A percentile compares a stretch with the other conserved stretches of the same genome.
These are phyloP conservation scores for Solanum chaucha DNA, from an alignment of 257 asterid genomes.

Conservation along the genomic window DNA sequence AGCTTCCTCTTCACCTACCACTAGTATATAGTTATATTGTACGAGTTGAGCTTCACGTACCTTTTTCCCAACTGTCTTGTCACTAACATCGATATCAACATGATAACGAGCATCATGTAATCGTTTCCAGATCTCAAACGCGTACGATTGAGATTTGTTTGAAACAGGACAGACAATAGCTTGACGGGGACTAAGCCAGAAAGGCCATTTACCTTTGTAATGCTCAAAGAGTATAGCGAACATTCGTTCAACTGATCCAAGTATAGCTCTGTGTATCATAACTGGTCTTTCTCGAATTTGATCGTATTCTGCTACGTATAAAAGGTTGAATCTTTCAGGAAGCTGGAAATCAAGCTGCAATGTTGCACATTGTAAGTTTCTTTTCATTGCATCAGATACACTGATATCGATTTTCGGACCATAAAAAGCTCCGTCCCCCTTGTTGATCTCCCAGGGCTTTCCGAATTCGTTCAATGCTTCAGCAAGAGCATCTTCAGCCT, in stretches of 20 bases:
- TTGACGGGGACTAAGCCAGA: conserved; percentile 96
- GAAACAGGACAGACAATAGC: conserved; percentile 90
- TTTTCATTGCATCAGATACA: conserved; percentile 81
- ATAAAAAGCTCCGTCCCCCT: neutral
- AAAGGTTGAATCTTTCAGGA: conserved; percentile 75
- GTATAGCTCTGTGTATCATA: conserved; percentile 53
- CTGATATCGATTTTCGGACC: conserved; percentile 10
- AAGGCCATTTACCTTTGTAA: conserved; percentile 93
- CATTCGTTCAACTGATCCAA: conserved; percentile 92
- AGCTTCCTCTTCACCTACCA: conserved; percentile 90
- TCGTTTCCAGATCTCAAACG: conserved; percentile 53
- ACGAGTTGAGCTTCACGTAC: conserved; percentile 88
- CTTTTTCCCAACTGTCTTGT: conserved; percentile 78
- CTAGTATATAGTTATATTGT: conserved; percentile 80
- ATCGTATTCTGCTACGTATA: conserved; percentile 90
- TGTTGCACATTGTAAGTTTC: conserved; percentile 85
- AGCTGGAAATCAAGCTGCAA: conserved; percentile 96
- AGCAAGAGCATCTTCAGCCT: conserved; percentile 79
- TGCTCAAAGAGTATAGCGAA: conserved; percentile 90
- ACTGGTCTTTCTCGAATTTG: conserved; percentile 78
- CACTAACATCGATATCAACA: conserved; percentile 75
- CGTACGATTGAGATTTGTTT: conserved; percentile 67
- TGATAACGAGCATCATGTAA: conserved; percentile 62
- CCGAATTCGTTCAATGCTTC: conserved; percentile 89
- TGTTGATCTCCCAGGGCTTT: conserved; percentile 69